Base-by-base conservation (phyloP, 345 rosid genomes). In the Citrus reticulata region DNA sequence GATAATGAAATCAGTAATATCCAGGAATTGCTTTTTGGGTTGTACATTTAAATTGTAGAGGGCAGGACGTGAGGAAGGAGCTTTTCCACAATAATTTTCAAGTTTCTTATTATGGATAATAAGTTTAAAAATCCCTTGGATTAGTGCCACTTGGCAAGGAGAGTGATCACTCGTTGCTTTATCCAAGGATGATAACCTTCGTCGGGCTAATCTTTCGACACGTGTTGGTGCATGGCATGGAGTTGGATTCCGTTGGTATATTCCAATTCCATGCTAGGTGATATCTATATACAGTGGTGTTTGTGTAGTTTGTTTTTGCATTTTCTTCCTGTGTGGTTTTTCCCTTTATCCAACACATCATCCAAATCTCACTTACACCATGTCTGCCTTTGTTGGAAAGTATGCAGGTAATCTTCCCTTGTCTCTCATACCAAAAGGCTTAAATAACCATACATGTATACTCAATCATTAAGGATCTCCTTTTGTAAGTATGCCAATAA, bases 301-400 rank as follows among this genome's bases (percentile, higher is more conserved):
- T 70, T 69, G 65, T 76, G 83, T 70, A 71, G 63, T 78, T 80
- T 76, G 77, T 64, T 81, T 87, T 85, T 79, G 86, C 81, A 72
- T 80, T 85, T 82, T 75, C 81, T 58, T 82, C 86, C 78, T 77
- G 40, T 72, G 71, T 51, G 34, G 67, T 55, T 77, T 46, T 67
- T 78, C 87, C 72, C n/a, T 75, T 46, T 14, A 40, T 39, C 80
- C 78, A 49, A 68, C 57, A 70, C 71, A 61, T 62, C 4, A 66
- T 59, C 13, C 60, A 16, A 17, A 24, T 46, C 17, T 46, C 1
- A 32, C 78, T 49, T 16, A 1, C 80, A 78, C 86, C 84, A 92
- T 91, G 99, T 92, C 98, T 76, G 97, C 97, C 83, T 95, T 92
- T 83, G 89, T 90, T 19, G 98, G 97, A 69, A 91, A 91, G 85